Base-by-base conservation (phyloP, 148 eudicot species). In the Diospyros lotus region DNA sequence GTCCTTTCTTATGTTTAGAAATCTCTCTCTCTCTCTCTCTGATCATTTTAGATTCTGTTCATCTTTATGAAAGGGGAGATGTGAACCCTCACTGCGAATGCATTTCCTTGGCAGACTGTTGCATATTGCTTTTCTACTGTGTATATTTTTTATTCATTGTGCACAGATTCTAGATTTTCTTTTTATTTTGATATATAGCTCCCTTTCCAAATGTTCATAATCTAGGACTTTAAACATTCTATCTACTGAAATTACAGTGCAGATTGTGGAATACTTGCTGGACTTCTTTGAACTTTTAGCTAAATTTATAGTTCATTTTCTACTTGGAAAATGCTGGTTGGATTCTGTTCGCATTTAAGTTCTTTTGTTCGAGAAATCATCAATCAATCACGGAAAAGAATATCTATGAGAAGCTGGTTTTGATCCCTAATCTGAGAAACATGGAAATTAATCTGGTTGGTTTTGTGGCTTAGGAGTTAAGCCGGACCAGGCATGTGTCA, bases 31-130 rank as follows among this genome's bases (percentile, higher is more conserved):
- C 17, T 73, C 54, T 60, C 56, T 48, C 39, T 74, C 77, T 28
- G 28, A 0, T 28, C 28, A 28, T 28, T 28, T 74, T 67, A 64
- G 79, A 75, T 78, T 66, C 79, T 65, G 15, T 62, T 58, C 56
- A 63, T 72, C 82, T 82, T 82, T 79, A 72, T 82, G 54, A 71
- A 75, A 78, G 74, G 40, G 11, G 69, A 69, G 64, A 53, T 74
- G 75, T 77, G 66, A 62, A 68, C 51, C 46, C 42, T 39, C 9
- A 28, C 50, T 65, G 41, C 14, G 50, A 58, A 14, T 68, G 28
- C 59, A 60, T 62, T 53, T 41, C 62, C 53, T 69, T 28, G 54
- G 58, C 50, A 2, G 67, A 54, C 50, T 50, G 14, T 8, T 6
- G 41, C n/a, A 7, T 66, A 18, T 38, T 66, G 51, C 52, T 28